Evolutionary conservation across 2,329 filamentous ascomycete species (phyloP).

Genomic region (Helotiales sp.): DNA sequence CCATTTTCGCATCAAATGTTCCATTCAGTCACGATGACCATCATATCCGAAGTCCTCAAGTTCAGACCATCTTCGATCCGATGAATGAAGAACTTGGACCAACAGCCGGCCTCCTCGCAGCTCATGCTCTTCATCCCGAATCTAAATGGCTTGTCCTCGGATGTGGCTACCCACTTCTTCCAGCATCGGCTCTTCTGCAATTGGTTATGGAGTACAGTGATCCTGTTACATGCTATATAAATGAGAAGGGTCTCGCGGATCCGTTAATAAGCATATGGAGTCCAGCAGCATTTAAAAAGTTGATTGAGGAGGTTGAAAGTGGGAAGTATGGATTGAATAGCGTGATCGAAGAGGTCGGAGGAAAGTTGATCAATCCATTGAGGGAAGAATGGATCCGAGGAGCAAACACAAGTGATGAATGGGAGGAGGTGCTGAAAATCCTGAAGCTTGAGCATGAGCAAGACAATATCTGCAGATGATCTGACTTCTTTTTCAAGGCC

Average conservation of each 20-base stretch:
- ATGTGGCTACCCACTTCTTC: conserved; percentile 38
- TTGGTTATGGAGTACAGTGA: conserved; percentile 28
- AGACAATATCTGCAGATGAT: too few species aligned
- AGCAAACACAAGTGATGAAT: conserved; percentile 41
- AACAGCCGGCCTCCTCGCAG: conserved; percentile 35
- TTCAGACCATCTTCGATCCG: conserved; percentile 13
- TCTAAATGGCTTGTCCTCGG: conserved; percentile 36
- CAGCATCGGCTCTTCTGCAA: conserved; percentile 28
- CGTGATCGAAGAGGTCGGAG: conserved; percentile 21
- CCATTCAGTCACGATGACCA: conserved; percentile 6
- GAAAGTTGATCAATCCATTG: conserved; percentile 25
- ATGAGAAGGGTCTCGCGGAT: conserved; percentile 33
- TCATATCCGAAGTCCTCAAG: neutral
- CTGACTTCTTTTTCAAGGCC: too few species aligned
- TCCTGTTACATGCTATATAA: conserved; percentile 38
- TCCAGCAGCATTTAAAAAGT: conserved; percentile 30
- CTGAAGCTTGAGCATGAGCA: too few species aligned
- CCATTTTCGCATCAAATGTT: neutral
- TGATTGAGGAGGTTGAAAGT: conserved; percentile 25
- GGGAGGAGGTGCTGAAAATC: conserved; percentile 30
- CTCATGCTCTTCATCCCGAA: conserved; percentile 28
- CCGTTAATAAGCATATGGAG: conserved; percentile 40
- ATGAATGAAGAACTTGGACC: conserved; percentile 21
- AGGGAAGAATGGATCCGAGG: conserved; percentile 46
- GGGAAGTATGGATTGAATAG: conserved; percentile 20